Percentiles rank a stretch among this genome's conserved stretches.
These are phyloP conservation scores for Orbilia quercus DNA, from an alignment of 2,329 filamentous ascomycete genomes.

Conservation along the genomic window DNA sequence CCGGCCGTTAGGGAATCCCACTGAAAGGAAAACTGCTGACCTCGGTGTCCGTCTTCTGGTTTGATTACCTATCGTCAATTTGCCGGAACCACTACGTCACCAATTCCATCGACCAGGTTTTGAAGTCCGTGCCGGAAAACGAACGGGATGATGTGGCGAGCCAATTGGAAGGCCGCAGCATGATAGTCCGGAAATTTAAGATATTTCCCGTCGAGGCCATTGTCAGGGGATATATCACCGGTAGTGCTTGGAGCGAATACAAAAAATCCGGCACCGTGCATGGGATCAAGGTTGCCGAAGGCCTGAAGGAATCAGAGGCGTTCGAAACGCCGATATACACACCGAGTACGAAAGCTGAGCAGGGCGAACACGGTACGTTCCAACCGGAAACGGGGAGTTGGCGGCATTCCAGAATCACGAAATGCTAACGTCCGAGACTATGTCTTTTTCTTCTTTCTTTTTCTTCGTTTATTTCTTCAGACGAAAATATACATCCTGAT, in stretches of 20 bases:
- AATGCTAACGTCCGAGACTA: conserved; percentile 23
- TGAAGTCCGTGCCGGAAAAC: conserved; percentile 58
- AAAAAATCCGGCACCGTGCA: conserved; percentile 79
- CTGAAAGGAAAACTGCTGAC: conserved; percentile 76
- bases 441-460: not conserved
- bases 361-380: conserved; percentile 71
- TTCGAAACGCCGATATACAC: conserved; percentile 79
- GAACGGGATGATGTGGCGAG: conserved; percentile 64
- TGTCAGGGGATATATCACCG: conserved; percentile 90
- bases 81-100: conserved; percentile 72
- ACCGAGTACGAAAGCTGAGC: conserved; percentile 85
- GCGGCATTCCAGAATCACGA: conserved; percentile 19
- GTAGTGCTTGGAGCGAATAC: conserved; percentile 85
- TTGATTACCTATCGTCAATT: conserved; percentile 70
- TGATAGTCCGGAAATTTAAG: conserved; percentile 79
- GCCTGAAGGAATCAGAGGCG: conserved; percentile 76
- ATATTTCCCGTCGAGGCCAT: conserved; percentile 85
- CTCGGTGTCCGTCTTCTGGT: conserved; percentile 76
- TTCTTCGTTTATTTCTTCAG: too few species aligned
- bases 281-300: conserved; percentile 75
- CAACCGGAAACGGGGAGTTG: conserved; percentile 14
- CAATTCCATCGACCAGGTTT: conserved; percentile 67
- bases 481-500: conserved; percentile 85
- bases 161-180: conserved; percentile 73
- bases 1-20: conserved; percentile 70